Base-by-base conservation (phyloP, 75 land plant genomes). In the Pseudotsuga menziesii region DNA sequence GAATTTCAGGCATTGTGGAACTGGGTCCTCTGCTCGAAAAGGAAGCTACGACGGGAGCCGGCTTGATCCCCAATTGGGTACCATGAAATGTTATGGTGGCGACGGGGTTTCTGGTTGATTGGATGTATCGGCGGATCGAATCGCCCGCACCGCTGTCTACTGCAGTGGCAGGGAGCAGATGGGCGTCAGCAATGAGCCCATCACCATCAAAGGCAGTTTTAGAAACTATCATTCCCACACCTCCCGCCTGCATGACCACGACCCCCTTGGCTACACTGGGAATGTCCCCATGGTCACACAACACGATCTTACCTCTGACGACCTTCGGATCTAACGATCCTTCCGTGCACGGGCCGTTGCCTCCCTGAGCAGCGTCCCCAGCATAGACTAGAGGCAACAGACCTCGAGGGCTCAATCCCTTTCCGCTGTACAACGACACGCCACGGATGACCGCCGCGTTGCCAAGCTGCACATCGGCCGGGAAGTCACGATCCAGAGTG, bases 11-110 rank as follows among this genome's bases (percentile, higher is more conserved):
- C 3, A 89, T 76, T 76, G 83, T 81, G 0, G 90, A 84, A 59
- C 89, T 95, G 36, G 98, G 98, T n/a, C 98, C 98, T 2, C 98
- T 82, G 5, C 92, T 88, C 9, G 98, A 95, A 76, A 95, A 95
- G 0, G 90, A 79, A 0, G 98, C 95, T 44, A 95, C 90, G 16
- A 93, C 86, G 12, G 98, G 98, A 0, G 98, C 92, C 19, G 95
- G 89, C 25, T 75, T 62, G 56, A 86, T 75, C 1, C 87, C 84
- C 4, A 88, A 75, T 75, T 77, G 58, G 0, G 98, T 95, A 6
- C 98, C 98, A 14, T 58, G 44, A 79, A 96, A 96, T 1, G 74
- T 26, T 25, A 96, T 85, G 2, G 86, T 85, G 1, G 92, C 98
- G 12, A 80, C 80, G 3, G 91, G 69, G 5, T 85, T 70, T 25